Evolutionary conservation across 169 alveolate species (phyloP).

Genomic region (Babesia bovis): DNA sequence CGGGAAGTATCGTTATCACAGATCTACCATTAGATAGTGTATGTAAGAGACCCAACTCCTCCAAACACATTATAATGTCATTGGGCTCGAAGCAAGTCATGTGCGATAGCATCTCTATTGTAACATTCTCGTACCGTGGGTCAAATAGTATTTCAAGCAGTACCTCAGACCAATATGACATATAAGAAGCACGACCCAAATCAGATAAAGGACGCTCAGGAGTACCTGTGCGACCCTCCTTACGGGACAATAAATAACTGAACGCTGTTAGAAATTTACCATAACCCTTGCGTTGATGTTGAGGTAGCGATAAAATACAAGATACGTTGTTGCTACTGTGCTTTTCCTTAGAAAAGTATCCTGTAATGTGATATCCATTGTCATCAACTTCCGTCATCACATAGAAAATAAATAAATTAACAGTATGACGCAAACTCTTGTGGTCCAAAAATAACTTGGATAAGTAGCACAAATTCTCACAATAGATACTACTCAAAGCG

Average conservation of each 20-base stretch:
- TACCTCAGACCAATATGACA: slow-evolving; percentile 93
- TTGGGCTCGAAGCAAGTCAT: slow-evolving; percentile 84
- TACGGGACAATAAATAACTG: slow-evolving; percentile 89
- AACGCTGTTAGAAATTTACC: slow-evolving; percentile 87
- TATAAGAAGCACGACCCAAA: slow-evolving; percentile 94
- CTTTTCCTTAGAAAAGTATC: slow-evolving; percentile 89
- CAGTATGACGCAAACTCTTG: slow-evolving; percentile 90
- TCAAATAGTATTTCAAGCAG: slow-evolving; percentile 75
- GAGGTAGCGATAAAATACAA: slow-evolving; percentile 88
- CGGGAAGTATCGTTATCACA: slow-evolving; percentile 79
- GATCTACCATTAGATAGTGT: slow-evolving; percentile 79
- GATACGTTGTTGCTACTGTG: slow-evolving; percentile 87
- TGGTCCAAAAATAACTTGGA: slow-evolving; percentile 96
- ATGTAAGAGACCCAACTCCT: slow-evolving; percentile 83
- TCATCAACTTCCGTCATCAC: slow-evolving; percentile 90
- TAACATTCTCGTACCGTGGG: slow-evolving; percentile 45
- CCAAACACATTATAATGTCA: slow-evolving; percentile 85
- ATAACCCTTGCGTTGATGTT: slow-evolving; percentile 89
- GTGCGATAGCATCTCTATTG: slow-evolving; percentile 78
- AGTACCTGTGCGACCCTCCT: slow-evolving; percentile 92
- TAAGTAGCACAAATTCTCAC: slow-evolving; percentile 95
- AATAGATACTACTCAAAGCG: slow-evolving; percentile 86
- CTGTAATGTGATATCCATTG: slow-evolving; percentile 87
- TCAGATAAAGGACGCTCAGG: slow-evolving; percentile 98
- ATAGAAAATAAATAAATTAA: slow-evolving; percentile 88